A percentile compares a stretch with the other conserved stretches of the same genome.
Evolutionary conservation across 1,284 basidiomycete genomes (phyloP).

Genomic region (Athelia psychrophila): DNA sequence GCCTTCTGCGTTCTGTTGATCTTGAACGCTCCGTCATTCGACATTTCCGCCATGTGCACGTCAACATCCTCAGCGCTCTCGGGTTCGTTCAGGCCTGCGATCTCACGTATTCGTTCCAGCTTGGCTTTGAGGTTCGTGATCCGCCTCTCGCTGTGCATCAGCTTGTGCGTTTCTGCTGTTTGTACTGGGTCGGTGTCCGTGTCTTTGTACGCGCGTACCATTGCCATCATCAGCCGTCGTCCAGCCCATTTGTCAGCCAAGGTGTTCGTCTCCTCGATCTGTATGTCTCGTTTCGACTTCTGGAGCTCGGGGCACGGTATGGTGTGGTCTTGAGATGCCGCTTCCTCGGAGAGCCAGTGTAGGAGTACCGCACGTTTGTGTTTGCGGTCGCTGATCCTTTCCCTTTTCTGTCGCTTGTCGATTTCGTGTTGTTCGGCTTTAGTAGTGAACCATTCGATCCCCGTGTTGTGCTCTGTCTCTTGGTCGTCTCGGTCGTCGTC

Average conservation of each 20-base stretch:
- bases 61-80: background rate
- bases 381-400: background rate
- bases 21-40: background rate
- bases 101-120: no score
- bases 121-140: no score
- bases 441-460: no score
- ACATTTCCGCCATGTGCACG: background rate
- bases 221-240: background rate
- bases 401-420: background rate
- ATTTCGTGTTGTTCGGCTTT: background rate
- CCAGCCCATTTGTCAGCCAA: background rate
- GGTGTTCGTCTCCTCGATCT: no score
- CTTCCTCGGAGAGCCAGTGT: background rate
- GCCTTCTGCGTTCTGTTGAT: background rate
- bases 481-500: no score
- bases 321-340: background rate
- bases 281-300: no score
- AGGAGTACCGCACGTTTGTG: background rate
- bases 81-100: no score
- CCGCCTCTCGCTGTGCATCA: no score
- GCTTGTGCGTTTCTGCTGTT: background rate
- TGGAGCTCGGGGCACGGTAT: no score
- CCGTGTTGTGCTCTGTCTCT: no score
- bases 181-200: background rate
- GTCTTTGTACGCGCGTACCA: no score